Evolutionary conservation across 495 filamentous ascomycete species (phyloP), one percentile per base, ranked within the genome.

Genomic region (Hypoxylon crocopeplum): DNA sequence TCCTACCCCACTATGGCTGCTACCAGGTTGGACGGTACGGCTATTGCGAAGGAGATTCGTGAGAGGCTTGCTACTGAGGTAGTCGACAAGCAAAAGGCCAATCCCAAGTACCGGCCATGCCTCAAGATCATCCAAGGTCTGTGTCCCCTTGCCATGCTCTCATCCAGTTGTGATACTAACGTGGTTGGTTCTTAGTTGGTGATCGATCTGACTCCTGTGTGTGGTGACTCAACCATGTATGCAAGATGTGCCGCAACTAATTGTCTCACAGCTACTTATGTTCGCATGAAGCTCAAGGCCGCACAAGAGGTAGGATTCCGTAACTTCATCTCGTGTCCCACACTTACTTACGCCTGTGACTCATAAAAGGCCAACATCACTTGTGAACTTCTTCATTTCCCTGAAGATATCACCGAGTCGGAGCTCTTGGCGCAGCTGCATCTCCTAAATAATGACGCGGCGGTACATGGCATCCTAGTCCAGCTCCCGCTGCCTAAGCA

Each of bases 231-330:
- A 59, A 51, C 13, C 13, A 37, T 24, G 20, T 5, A 8, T 7
- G 48, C 34, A 53, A 48, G 8, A 29, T 39, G 38, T 48, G 32
- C 36, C 56, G 58, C 70, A 68, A 75, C 68, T 47, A 60, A 66
- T 48, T 30, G 36, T 46, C 61, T 64, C 60, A 40, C 66, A 94
- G 90, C 88, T 70, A 98, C 94, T 32, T 98, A 98, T 90, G 93
- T 98, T 72, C 91, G 92, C 77, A 98, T 98, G 94, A 98, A 98
- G 77, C 74, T 97, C 67, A 98, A 97, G 81, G 94, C 94, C 50
- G 94, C 94, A 22, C 82, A 93, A 72, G 93, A 98, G 83, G 91
- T 93, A 78, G 45, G 68, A 39, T 56, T 61, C 49, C 59, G 27
- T 19, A 52, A 59, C 25, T 21, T 44, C 11, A 17, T 13, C 19